Evolutionary conservation across 176 grass and related monocot genomes (phyloP).

Genomic region (Ensete glaucum): DNA sequence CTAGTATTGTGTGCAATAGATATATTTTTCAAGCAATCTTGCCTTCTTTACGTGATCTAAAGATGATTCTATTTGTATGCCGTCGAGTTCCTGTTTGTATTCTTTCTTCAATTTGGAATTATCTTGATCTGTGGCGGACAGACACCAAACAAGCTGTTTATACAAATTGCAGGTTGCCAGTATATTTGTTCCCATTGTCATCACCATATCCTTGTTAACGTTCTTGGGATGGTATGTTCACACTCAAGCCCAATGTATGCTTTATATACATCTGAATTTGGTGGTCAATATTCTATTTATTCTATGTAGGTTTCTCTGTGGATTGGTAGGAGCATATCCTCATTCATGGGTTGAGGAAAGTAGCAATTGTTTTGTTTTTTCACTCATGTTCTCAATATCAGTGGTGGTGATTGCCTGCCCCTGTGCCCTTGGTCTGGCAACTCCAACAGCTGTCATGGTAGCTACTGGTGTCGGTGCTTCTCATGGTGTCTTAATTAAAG

Average conservation of each 20-base stretch:
- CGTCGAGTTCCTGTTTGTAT: too few species aligned
- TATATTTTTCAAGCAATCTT: too few species aligned
- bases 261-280: not conserved
- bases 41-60: too few species aligned
- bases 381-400: constrained; percentile 98
- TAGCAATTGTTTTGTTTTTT: constrained; percentile 30
- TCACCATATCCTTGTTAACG: constrained; percentile 77
- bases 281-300: constrained; percentile 11
- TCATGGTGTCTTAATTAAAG: constrained; percentile 88
- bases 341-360: constrained; percentile 69
- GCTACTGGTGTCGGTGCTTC: constrained; percentile 90
- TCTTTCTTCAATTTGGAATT: not conserved
- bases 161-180: constrained; percentile 18
- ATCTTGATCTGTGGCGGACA: not conserved
- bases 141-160: not conserved
- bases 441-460: constrained; percentile 97
- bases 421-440: constrained; percentile 92
- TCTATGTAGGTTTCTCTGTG: constrained; percentile 77
- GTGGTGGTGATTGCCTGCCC: constrained; percentile 98
- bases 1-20: too few species aligned
- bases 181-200: constrained; percentile 70
- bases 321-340: constrained; percentile 77
- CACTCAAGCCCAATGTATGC: not conserved
- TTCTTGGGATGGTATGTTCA: constrained; percentile 71
- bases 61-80: too few species aligned